Evolutionary conservation across 2,329 filamentous ascomycete genomes (phyloP).

Genomic region (Xylaria sp.): DNA sequence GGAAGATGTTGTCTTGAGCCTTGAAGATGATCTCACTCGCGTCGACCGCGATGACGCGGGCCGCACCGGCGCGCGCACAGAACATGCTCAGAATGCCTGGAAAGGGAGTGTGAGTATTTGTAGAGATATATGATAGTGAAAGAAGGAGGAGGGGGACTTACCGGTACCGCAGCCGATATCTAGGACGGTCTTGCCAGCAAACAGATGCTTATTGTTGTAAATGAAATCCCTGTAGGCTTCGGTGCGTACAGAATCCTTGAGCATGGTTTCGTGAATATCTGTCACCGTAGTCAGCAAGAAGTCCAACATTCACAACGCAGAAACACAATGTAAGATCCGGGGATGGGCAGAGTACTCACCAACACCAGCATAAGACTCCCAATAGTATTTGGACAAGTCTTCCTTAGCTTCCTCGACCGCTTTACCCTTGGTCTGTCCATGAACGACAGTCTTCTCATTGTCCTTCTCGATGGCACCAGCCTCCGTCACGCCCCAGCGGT

Average conservation of each 20-base stretch:
- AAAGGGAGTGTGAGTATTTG: neutral
- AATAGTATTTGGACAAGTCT: conserved; percentile 44
- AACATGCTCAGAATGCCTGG: conserved; percentile 87
- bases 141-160: conserved; percentile 28
- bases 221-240: conserved; percentile 94
- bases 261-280: conserved; percentile 92
- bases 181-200: conserved; percentile 78
- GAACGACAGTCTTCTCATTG: conserved; percentile 27
- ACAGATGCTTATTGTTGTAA: conserved; percentile 83
- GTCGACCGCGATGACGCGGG: conserved; percentile 83
- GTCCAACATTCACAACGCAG: neutral
- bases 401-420: conserved; percentile 27
- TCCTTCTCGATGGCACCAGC: conserved; percentile 17
- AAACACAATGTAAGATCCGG: neutral
- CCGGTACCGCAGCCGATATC: conserved; percentile 82
- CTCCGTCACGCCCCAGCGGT: conserved; percentile 56
- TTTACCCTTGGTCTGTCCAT: conserved; percentile 26
- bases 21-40: conserved; percentile 87
- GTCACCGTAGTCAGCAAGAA: conserved; percentile 4
- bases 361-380: conserved; percentile 57
- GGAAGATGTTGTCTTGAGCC: conserved; percentile 76
- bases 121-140: neutral
- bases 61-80: conserved; percentile 82
- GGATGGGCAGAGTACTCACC: conserved; percentile 41
- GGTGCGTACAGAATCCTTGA: conserved; percentile 83